Evolutionary conservation across 441 rosid genomes (phyloP).

Genomic region (Erodium moschatum): DNA sequence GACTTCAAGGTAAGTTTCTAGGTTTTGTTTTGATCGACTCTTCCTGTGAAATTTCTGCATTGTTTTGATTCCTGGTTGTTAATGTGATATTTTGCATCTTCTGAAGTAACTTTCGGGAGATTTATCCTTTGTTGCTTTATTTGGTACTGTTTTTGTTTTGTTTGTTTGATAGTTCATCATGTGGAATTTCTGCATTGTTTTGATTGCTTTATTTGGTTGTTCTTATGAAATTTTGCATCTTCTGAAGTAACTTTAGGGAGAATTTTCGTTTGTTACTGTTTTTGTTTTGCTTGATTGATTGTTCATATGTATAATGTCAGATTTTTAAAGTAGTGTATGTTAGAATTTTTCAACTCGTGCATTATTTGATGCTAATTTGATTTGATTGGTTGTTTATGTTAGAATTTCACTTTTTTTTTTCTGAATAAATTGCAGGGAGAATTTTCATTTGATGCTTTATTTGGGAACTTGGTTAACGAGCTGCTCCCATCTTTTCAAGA

Average conservation of each 20-base stretch:
- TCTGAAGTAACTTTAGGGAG: background rate
- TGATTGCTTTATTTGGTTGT: background rate
- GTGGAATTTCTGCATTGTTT: background rate
- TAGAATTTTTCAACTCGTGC: background rate
- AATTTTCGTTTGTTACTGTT: background rate
- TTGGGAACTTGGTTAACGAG: conserved; percentile 80
- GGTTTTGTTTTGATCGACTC: conserved; percentile 5
- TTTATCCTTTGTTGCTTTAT: background rate
- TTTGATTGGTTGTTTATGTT: background rate
- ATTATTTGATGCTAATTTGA: background rate
- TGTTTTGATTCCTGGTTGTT: background rate
- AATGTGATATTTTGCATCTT: background rate
- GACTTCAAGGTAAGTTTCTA: conserved; percentile 71
- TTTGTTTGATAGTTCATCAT: background rate
- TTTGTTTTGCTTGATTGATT: background rate
- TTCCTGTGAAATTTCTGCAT: background rate
- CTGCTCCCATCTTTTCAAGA: conserved; percentile 78
- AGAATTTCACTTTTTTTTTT: background rate
- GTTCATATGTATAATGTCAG: background rate
- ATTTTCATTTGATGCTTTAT: conserved; percentile 89
- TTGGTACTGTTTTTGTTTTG: background rate
- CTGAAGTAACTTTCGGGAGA: background rate
- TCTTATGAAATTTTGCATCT: background rate
- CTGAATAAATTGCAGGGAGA: conserved; percentile 53
- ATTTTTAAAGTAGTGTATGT: background rate